Base-by-base conservation (phyloP, 352 stramenopile genomes). In the Phytopythium boreale region DNA sequence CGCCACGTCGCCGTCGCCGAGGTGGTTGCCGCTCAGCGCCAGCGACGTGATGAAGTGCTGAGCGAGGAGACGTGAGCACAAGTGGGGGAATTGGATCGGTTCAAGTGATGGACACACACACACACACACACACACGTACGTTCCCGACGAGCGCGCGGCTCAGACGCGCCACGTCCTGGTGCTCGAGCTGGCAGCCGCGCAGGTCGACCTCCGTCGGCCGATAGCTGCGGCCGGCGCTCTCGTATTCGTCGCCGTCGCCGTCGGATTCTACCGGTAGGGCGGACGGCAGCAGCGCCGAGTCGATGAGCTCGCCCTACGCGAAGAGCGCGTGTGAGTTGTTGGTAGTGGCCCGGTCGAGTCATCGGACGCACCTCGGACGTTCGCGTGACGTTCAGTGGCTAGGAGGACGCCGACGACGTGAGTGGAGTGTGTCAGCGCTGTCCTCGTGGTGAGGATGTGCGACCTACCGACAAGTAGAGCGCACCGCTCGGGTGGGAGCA, bases 11-110 rank as follows among this genome's bases (percentile, higher is more conserved):
- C 65, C 72, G 58, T 93, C 84, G 19, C 75, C 64, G 1, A 93
- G 66, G 24, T 81, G 76, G 64, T 90, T 91, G n/a, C 84, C 84
- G 59, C 74, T 91, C 6, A 93, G 62, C 22, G 77, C 83, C 1
- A 93, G 63, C 22, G 63, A 71, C 12, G 65, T 80, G 37, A 93
- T 66, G 43, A 89, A 90, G 63, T 70, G 75, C 81, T 92, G 53
- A 49, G 31, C 27, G 17, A 29, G 24, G 34, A 69, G 11, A 41
- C 2, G 50, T 26, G 26, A 53, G 26, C 9, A 26, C 24, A 8
- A 62, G 39, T 60, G 22, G 51, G 2, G 22, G 14, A 59, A 8
- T 50, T 26, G n/a, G n/a, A n/a, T n/a, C n/a, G n/a, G n/a, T n/a
- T n/a, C n/a, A n/a, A n/a, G n/a, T n/a, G n/a, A n/a, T n/a, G n/a